These are phyloP conservation scores for Tetrahymena malaccensis DNA, from an alignment of 73 alveolate species.

Conservation along the genomic window DNA sequence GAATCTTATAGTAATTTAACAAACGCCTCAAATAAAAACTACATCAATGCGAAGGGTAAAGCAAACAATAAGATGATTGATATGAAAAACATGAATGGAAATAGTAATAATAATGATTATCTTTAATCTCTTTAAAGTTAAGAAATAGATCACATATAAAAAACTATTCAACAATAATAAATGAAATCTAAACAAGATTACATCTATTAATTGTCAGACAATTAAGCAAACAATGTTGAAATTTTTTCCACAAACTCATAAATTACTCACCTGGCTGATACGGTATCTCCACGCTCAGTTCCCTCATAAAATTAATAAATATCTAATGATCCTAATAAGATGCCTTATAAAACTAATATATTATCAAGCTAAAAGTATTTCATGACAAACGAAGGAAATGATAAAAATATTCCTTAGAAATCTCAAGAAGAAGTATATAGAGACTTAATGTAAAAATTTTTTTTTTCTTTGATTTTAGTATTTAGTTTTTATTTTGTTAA, in stretches of 20 bases:
- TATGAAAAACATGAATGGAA: not conserved
- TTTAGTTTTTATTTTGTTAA: not conserved
- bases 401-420: not conserved
- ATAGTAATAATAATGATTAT: not conserved
- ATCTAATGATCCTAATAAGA: not conserved
- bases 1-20: not conserved
- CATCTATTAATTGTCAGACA: not conserved
- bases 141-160: not conserved
- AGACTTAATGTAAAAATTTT: not conserved
- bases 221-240: not conserved
- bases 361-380: not conserved
- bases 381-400: not conserved
- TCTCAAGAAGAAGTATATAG: not conserved
- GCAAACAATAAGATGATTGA: not conserved
- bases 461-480: not conserved
- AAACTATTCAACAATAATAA: not conserved
- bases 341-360: not conserved
- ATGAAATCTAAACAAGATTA: not conserved
- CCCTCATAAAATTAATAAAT: not conserved
- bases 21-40: not conserved
- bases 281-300: not conserved
- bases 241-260: not conserved
- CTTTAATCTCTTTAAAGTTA: not conserved
- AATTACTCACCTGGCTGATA: not conserved
- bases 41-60: not conserved